Evolutionary conservation across 202 grass and related monocot species (phyloP), one percentile per base, ranked within the genome.

Genomic region (Panicum virgatum): DNA sequence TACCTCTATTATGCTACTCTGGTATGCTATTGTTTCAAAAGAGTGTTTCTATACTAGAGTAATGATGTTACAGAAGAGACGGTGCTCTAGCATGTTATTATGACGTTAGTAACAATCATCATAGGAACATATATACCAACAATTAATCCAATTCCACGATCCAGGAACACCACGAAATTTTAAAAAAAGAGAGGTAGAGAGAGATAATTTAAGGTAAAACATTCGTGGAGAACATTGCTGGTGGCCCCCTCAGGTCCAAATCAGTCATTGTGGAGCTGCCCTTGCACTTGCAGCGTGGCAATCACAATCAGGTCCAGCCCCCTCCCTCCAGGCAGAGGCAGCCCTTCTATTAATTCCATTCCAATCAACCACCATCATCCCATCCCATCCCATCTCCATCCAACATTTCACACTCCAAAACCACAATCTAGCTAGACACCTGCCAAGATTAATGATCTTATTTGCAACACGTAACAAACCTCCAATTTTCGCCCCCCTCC

Each of bases 261-360:
- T 16, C 32, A 2, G 19, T 43, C 18, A 69, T 25, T 51, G 39
- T 12, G 62, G 10, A 47, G 12, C 46, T 56, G 27, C 37, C 54
- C 26, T 48, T 27, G 14, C 61, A 48, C 63, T 57, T 59, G 56
- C 36, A 71, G 40, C 81, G 64, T 52, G 73, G 15, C n/a, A n/a
- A n/a, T n/a, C n/a, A n/a, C 82, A 58, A 86, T 78, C 65, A 78
- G 30, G 61, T 89, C 42, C 88, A 73, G 45, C 6, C 45, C 27
- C 0, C n/a, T n/a, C 25, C 14, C 60, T 37, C 36, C 18, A n/a
- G n/a, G n/a, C n/a, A n/a, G n/a, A n/a, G n/a, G n/a, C n/a, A n/a
- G n/a, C n/a, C n/a, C n/a, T n/a, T n/a, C n/a, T 57, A 77, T 72
- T 82, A 82, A 67, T 72, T 73, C 69, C 38, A 73, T 73, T 30